These are phyloP conservation scores for Xylaria bambusicola DNA, from an alignment of 495 filamentous ascomycete genomes.

Conservation along the genomic window DNA sequence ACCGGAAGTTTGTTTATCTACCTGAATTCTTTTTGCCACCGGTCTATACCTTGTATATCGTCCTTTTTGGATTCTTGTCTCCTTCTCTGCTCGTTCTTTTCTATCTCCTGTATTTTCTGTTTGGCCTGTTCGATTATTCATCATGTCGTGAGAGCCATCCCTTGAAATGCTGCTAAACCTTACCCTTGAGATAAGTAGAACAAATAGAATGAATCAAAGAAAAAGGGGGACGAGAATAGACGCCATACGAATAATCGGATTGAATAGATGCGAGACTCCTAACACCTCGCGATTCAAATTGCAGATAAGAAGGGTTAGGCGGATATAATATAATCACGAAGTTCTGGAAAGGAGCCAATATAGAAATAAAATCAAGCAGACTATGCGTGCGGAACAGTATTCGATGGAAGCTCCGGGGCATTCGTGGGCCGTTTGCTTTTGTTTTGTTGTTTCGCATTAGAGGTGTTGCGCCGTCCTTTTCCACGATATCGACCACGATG, in stretches of 20 bases:
- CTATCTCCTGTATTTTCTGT: no score
- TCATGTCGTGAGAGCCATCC: slow-evolving; percentile 4
- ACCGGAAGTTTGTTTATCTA: background rate
- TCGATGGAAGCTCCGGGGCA: background rate
- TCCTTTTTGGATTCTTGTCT: background rate
- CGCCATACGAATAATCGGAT: no score
- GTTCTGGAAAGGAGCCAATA: background rate
- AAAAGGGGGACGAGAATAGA: no score
- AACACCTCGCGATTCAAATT: slow-evolving; percentile 1
- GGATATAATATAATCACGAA: background rate
- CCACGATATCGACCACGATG: slow-evolving; percentile 32
- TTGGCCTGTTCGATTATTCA: background rate
- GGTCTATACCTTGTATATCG: slow-evolving; percentile 17
- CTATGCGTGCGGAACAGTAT: background rate
- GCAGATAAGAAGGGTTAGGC: background rate
- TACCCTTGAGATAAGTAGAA: no score
- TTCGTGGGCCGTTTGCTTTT: slow-evolving; percentile 7
- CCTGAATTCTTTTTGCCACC: slow-evolving; percentile 1
- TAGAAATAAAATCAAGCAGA: background rate
- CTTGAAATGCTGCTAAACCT: slow-evolving; percentile 4
- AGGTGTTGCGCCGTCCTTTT: slow-evolving; percentile 23
- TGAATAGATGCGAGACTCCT: background rate
- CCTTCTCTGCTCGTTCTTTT: no score
- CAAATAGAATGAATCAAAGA: no score
- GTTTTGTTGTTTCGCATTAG: slow-evolving; percentile 19